Conservation (phyloP, 2,329 filamentous ascomycete genomes). For the Polytolypa hystricis region DNA sequence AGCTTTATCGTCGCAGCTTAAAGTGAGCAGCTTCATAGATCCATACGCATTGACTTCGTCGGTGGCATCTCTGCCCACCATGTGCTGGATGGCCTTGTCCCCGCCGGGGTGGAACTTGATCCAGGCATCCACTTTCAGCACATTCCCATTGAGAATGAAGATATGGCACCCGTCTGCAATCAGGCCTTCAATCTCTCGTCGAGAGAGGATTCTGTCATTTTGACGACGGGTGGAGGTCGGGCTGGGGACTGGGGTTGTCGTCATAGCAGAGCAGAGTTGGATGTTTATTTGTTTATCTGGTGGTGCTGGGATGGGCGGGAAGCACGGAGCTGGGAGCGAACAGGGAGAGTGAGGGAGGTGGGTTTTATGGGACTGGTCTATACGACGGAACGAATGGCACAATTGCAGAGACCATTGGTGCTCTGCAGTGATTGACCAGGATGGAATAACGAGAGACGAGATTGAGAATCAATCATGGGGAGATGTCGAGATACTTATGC, state of each 20-base stretch:
- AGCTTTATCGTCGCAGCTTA: constrained; percentile 4
- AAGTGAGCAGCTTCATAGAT: constrained; percentile 10
- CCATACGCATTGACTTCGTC: constrained; percentile 80
- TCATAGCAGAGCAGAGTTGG: too few species aligned
- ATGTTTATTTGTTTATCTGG: too few species aligned
- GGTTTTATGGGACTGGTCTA: too few species aligned
- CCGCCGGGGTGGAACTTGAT: constrained; percentile 84
- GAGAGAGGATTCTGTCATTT: constrained; percentile 44
- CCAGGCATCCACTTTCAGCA: constrained; percentile 83
- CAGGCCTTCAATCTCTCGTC: constrained; percentile 62
- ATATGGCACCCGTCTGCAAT: constrained; percentile 74
- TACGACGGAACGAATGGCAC: too few species aligned
- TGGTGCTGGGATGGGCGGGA: too few species aligned
- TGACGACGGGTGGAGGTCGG: constrained; percentile 16
- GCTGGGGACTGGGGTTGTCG: constrained; percentile 6
- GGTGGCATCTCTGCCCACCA: constrained; percentile 87
- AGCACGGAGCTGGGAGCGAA: too few species aligned
- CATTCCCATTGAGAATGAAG: constrained; percentile 68
- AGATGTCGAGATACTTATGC: too few species aligned
- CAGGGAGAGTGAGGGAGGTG: too few species aligned
- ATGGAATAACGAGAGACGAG: too few species aligned
- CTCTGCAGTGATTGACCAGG: too few species aligned
- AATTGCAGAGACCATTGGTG: too few species aligned
- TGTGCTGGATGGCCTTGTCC: constrained; percentile 79
- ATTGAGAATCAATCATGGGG: too few species aligned